Percentiles rank a stretch among this genome's conserved stretches.
Evolutionary conservation across 768 basidiomycete species (phyloP).

Genomic region (Kwoniella bestiolae): DNA sequence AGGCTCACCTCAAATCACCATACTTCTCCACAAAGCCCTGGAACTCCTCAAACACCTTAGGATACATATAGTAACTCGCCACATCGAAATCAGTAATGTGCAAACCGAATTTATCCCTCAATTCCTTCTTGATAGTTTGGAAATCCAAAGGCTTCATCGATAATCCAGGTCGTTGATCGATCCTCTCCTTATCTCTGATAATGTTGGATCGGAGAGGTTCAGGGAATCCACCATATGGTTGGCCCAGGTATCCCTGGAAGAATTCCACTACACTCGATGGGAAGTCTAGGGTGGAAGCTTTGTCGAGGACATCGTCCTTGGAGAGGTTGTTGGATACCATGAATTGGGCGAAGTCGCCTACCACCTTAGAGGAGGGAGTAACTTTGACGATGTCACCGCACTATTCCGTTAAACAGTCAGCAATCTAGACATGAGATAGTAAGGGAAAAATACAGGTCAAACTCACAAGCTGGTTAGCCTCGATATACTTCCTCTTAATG

Average conservation of each 20-base stretch:
- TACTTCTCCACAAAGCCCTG: conserved; percentile 93
- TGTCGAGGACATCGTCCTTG: conserved; percentile 80
- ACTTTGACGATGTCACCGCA: conserved; percentile 99
- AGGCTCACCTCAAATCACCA: conserved; percentile 82
- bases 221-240: conserved; percentile 98
- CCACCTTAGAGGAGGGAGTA: conserved; percentile 97
- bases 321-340: conserved; percentile 93
- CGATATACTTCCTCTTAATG: conserved; percentile 98
- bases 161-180: conserved; percentile 89
- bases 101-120: conserved; percentile 92
- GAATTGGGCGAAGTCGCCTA: conserved; percentile 99
- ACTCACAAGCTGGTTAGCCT: conserved; percentile 89
- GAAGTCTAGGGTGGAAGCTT: conserved; percentile 92
- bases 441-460: no score
- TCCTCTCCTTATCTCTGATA: conserved; percentile 90
- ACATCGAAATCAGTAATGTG: conserved; percentile 93
- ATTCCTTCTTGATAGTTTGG: conserved; percentile 91
- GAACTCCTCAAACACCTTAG: conserved; percentile 98
- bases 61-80: conserved; percentile 96
- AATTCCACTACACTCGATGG: conserved; percentile 80
- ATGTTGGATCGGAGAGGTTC: conserved; percentile 89
- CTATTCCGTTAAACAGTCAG: no score
- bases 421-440: no score
- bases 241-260: conserved; percentile 98
- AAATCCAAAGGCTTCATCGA: conserved; percentile 88